Evolutionary conservation across 2,329 filamentous ascomycete genomes (phyloP).

Genomic region (Colletotrichum plurivorum): DNA sequence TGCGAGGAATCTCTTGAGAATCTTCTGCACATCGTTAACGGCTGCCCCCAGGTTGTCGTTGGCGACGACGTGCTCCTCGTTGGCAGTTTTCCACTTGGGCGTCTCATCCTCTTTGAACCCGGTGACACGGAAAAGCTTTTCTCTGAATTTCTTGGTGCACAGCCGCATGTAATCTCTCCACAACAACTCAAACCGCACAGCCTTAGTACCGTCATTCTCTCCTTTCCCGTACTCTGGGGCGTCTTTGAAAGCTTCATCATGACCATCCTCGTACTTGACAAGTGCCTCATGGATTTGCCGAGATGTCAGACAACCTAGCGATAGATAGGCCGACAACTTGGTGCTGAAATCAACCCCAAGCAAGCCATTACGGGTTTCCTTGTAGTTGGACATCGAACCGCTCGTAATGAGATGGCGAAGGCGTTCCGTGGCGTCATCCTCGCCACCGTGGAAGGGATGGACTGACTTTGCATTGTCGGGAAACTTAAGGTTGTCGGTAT

Average conservation of each 20-base stretch:
- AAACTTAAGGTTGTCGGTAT: slow-evolving; percentile 65
- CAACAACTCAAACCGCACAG: slow-evolving; percentile 79
- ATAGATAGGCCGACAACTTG: slow-evolving; percentile 81
- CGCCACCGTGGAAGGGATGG: slow-evolving; percentile 79
- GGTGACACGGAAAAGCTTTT: slow-evolving; percentile 73
- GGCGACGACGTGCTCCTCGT: slow-evolving; percentile 55
- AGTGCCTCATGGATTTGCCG: slow-evolving; percentile 80
- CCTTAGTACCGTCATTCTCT: slow-evolving; percentile 79
- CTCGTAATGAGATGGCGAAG: slow-evolving; percentile 72
- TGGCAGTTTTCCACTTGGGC: slow-evolving; percentile 65
- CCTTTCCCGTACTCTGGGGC: slow-evolving; percentile 75
- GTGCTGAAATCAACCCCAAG: slow-evolving; percentile 80
- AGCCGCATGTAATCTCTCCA: slow-evolving; percentile 89
- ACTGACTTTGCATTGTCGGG: slow-evolving; percentile 70
- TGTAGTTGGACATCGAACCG: slow-evolving; percentile 75
- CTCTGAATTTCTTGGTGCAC: slow-evolving; percentile 78
- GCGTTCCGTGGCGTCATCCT: slow-evolving; percentile 70
- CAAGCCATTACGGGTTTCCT: slow-evolving; percentile 79
- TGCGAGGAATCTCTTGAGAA: slow-evolving; percentile 71
- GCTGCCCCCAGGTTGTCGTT: slow-evolving; percentile 43
- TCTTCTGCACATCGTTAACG: slow-evolving; percentile 58
- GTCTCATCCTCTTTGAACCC: slow-evolving; percentile 71
- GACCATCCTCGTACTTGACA: slow-evolving; percentile 77
- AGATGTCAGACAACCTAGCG: slow-evolving; percentile 80
- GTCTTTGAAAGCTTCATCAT: slow-evolving; percentile 53